These are phyloP conservation scores for Domatiomyces globalis DNA, from an alignment of 2,329 filamentous ascomycete genomes.

Conservation along the genomic window DNA sequence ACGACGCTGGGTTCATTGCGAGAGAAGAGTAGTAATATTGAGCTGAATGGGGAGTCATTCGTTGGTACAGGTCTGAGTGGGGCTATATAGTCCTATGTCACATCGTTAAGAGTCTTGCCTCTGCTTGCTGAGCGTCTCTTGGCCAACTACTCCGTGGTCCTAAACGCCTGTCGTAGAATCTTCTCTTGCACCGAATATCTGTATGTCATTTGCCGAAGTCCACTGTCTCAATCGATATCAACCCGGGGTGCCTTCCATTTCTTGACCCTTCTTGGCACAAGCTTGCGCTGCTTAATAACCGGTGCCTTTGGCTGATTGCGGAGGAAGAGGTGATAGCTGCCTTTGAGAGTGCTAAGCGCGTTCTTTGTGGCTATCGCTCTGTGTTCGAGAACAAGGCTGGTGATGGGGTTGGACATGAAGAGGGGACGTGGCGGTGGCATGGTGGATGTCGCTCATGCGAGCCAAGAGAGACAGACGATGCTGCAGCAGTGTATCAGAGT, in stretches of 20 bases:
- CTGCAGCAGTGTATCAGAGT: no score
- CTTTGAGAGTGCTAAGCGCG: constrained; percentile 13
- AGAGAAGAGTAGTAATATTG: not conserved
- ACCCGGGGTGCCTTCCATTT: constrained; percentile 7
- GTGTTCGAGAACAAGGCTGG: constrained; percentile 14
- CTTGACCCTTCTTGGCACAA: constrained; percentile 1
- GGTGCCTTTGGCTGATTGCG: constrained; percentile 15
- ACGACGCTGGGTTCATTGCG: not conserved
- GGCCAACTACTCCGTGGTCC: not conserved
- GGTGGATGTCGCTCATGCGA: not conserved
- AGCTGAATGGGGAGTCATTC: constrained; percentile 5
- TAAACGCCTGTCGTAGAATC: not conserved
- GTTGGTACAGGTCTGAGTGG: constrained; percentile 6
- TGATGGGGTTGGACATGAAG: not conserved
- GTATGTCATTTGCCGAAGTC: not conserved
- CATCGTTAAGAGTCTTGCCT: not conserved
- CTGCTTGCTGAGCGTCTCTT: not conserved
- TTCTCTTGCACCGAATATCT: not conserved
- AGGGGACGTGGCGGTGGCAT: not conserved
- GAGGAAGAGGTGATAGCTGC: constrained; percentile 17
- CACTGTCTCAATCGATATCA: not conserved
- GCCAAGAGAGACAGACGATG: not conserved
- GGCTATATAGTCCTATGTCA: not conserved
- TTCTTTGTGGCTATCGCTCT: constrained; percentile 12
- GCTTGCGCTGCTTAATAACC: constrained; percentile 7